Conservation (phyloP, 495 filamentous ascomycete genomes). For the Staphylotrichum longicolle region DNA sequence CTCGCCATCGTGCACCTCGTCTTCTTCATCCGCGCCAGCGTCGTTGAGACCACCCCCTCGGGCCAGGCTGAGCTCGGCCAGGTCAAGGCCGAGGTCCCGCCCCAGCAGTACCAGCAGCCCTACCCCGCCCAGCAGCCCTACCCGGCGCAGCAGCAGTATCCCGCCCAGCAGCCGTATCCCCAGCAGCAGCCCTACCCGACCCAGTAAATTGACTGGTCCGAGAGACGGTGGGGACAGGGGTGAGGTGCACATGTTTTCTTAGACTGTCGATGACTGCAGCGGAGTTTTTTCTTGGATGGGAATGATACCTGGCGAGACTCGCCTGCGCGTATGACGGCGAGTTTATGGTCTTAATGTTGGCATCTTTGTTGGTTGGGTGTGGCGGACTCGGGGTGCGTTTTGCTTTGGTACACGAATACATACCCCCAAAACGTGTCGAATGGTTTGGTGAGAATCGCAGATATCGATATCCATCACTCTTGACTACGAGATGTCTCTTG, state of each 20-base stretch:
- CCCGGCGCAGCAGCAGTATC: constrained; percentile 16
- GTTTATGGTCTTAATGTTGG: neutral
- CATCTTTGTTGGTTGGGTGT: neutral
- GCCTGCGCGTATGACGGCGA: no score
- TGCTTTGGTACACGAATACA: neutral
- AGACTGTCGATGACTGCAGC: neutral
- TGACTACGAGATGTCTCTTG: no score
- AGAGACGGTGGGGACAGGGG: no score
- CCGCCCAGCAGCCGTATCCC: constrained; percentile 21
- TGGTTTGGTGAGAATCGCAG: neutral
- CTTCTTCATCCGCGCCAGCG: constrained; percentile 37
- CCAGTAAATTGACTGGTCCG: neutral
- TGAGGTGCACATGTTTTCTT: no score
- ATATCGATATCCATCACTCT: no score
- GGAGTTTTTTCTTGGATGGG: no score
- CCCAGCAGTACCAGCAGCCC: constrained; percentile 18
- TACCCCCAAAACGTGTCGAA: no score
- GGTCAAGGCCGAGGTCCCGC: constrained; percentile 27
- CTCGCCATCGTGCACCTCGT: constrained; percentile 37
- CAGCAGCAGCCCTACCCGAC: constrained; percentile 15
- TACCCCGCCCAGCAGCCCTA: constrained; percentile 25
- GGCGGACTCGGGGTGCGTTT: neutral
- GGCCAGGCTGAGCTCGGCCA: constrained; percentile 36
- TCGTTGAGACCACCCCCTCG: constrained; percentile 20
- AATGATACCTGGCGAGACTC: no score